These are phyloP conservation scores for Candida michaelii DNA, from an alignment of 805 yeast genomes.

Conservation along the genomic window DNA sequence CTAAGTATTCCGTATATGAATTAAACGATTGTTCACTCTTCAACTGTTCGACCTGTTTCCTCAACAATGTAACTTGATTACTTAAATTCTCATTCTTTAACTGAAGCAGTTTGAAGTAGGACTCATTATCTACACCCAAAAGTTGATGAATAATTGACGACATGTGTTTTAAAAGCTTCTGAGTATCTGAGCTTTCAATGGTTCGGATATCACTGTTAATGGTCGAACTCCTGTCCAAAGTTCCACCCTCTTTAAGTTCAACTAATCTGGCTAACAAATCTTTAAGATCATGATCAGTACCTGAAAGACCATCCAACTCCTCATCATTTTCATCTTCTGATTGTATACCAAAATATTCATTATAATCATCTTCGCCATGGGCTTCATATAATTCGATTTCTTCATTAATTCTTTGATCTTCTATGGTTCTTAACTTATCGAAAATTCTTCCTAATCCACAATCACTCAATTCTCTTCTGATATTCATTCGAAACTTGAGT, in stretches of 20 bases:
- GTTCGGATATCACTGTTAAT: not conserved
- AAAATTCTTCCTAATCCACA: constrained; percentile 35
- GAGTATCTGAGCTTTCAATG: constrained; percentile 18
- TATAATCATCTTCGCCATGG: constrained; percentile 40
- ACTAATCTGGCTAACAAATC: constrained; percentile 25
- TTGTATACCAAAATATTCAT: constrained; percentile 15
- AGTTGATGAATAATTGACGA: constrained; percentile 34
- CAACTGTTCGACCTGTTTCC: constrained; percentile 21
- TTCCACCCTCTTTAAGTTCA: constrained; percentile 23
- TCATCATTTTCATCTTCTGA: constrained; percentile 9
- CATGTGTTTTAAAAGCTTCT: constrained; percentile 25
- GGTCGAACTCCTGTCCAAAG: not conserved
- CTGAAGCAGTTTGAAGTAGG: constrained; percentile 31
- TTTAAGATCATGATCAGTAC: constrained; percentile 17
- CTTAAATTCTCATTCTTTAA: constrained; percentile 28
- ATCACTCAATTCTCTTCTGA: constrained; percentile 38
- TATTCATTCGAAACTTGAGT: constrained; percentile 26
- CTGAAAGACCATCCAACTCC: constrained; percentile 14
- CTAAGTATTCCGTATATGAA: constrained; percentile 21
- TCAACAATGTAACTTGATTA: constrained; percentile 13
- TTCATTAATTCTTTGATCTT: constrained; percentile 31
- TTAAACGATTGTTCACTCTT: constrained; percentile 24
- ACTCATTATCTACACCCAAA: constrained; percentile 15
- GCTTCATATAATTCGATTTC: constrained; percentile 40
- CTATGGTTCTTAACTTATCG: constrained; percentile 32